Evolutionary conservation across 1,284 basidiomycete genomes (phyloP).

Genomic region (Exobasidium rhododendri): DNA sequence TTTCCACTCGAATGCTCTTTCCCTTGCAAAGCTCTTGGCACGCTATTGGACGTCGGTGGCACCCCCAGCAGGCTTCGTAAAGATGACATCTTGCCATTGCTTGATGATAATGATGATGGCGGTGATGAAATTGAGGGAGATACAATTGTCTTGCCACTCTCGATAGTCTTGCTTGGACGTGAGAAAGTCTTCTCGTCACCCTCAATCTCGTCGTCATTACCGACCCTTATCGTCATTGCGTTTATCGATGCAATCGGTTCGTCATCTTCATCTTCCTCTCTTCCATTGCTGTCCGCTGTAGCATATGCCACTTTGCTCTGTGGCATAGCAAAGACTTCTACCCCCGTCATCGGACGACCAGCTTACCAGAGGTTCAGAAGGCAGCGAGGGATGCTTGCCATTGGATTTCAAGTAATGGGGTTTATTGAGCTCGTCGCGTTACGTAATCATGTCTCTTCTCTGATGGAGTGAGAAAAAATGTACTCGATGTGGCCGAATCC

Average conservation of each 20-base stretch:
- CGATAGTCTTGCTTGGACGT: neutral
- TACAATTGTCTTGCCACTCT: neutral
- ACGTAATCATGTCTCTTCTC: no score
- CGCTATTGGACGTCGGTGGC: constrained; percentile 17
- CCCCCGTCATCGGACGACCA: neutral
- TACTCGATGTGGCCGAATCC: no score
- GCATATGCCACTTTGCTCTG: constrained; percentile 17
- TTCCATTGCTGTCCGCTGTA: neutral
- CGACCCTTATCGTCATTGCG: neutral
- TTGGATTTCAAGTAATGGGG: no score
- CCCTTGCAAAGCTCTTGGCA: constrained; percentile 26
- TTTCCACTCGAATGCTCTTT: neutral
- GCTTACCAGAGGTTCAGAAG: neutral
- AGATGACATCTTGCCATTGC: constrained; percentile 18
- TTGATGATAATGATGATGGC: neutral
- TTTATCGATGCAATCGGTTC: neutral
- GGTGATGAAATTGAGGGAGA: no score
- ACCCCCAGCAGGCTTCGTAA: constrained; percentile 12
- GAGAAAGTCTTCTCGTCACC: constrained; percentile 12
- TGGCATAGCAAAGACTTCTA: neutral
- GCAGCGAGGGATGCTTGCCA: no score
- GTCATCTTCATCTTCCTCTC: neutral
- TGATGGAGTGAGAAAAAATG: no score
- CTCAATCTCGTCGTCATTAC: constrained; percentile 16
- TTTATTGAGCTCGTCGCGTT: no score